Percentiles rank a stretch among this genome's conserved stretches.
These are phyloP conservation scores for Neoboletus magnificus DNA, from an alignment of 768 basidiomycete genomes.

Conservation along the genomic window DNA sequence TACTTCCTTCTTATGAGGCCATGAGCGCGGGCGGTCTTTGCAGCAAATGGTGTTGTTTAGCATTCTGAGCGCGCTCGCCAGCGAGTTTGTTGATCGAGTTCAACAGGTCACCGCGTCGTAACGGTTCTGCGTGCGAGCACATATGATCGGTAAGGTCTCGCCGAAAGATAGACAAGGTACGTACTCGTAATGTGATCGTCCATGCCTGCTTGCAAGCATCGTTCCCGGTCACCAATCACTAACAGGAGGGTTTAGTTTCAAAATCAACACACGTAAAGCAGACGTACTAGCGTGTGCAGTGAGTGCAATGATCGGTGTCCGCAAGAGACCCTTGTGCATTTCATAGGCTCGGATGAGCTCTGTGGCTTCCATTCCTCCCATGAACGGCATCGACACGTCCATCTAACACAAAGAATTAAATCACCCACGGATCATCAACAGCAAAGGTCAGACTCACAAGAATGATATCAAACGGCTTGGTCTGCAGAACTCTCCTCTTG, in stretches of 20 bases:
- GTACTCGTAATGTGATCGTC: conserved; percentile 81
- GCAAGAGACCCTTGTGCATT: conserved; percentile 59
- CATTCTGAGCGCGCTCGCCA: conserved; percentile 49
- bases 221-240: conserved; percentile 89
- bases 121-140: conserved; percentile 51
- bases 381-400: conserved; percentile 98
- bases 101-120: conserved; percentile 73
- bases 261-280: not conserved
- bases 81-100: conserved; percentile 82
- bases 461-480: conserved; percentile 85
- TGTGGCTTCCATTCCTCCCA: conserved; percentile 98
- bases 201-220: conserved; percentile 76
- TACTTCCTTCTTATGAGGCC: conserved; percentile 17
- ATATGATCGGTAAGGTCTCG: not conserved
- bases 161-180: conserved; percentile 23
- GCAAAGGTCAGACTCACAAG: conserved; percentile 52
- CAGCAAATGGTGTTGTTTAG: conserved; percentile 31
- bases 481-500: conserved; percentile 68
- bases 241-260: conserved; percentile 8
- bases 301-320: conserved; percentile 91
- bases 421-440: not conserved
- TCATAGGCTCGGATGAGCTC: conserved; percentile 88
- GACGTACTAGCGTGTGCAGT: conserved; percentile 94
- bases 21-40: conserved; percentile 33
- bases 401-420: conserved; percentile 51